Base-by-base conservation (phyloP, 1,139 yeast species). In the Protomyces macrosporus region DNA sequence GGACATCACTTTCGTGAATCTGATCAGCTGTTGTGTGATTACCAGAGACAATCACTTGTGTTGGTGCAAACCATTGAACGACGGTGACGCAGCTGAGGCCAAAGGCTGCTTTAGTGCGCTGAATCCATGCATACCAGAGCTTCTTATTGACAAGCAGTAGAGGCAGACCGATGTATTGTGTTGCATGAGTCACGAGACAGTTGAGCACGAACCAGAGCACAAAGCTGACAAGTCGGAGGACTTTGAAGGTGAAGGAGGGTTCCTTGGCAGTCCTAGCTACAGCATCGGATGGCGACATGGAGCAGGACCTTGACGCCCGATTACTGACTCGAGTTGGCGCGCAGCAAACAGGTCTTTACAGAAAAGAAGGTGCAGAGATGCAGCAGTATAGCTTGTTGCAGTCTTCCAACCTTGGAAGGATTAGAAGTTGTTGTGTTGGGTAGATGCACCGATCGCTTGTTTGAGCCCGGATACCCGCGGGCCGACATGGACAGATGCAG, bases 21-120 rank as follows among this genome's bases (percentile, higher is more conserved):
- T 70, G 63, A 32, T 72, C 73, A 33, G 70, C 69, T 53, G 74
- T 67, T 7, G 67, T 53, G 12, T 65, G 59, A 64, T 75, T 77
- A n/a, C 77, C 75, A 52, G 73, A 71, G 23, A 78, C 65, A 10
- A 70, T 68, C 40, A 75, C 71, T 10, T 66, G 66, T 32, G 77
- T 68, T 9, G 77, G 76, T 6, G 77, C 70, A 65, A 74, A 73
- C 61, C 68, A 67, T 64, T 76, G 76, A 33, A 74, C 68, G 40
- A 73, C 55, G 9, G 73, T 60, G 23, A 74, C 69, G 58, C 77
- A 68, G 34, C 73, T 64, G 48, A 74, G 69, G 40, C 77, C 77
- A 68, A 76, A 77, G 57, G 71, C 68, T 65, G 75, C 76, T 68
- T 75, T 75, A 51, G 78, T 75, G 34, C 67, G 52, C 9, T 60